Percentiles rank a stretch among this genome's conserved stretches.
Evolutionary conservation across 2,329 filamentous ascomycete genomes (phyloP).

Genomic region (Xylaria digitata): DNA sequence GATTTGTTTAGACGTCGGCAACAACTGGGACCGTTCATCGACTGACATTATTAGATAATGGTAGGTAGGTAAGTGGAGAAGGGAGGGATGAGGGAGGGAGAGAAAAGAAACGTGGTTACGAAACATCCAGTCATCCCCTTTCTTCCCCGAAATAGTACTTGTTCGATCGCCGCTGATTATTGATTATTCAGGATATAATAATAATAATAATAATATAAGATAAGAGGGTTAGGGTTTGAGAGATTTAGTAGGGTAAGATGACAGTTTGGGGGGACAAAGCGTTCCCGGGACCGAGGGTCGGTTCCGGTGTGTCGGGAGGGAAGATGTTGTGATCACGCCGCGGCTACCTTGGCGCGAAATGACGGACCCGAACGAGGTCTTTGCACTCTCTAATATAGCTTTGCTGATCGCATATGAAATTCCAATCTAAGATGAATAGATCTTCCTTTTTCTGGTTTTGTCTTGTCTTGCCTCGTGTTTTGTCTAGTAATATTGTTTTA

Average conservation of each 20-base stretch:
- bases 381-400: constrained; percentile 10
- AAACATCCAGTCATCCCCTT: constrained; percentile 18
- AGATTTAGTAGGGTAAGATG: neutral
- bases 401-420: neutral
- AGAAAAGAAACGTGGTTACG: constrained; percentile 9
- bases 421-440: neutral
- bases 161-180: neutral
- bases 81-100: neutral
- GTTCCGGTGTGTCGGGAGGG: constrained; percentile 27
- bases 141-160: constrained; percentile 8
- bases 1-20: neutral
- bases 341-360: constrained; percentile 5
- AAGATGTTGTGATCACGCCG: neutral
- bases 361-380: constrained; percentile 19
- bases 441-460: neutral
- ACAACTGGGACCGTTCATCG: constrained; percentile 5
- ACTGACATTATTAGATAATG: constrained; percentile 4
- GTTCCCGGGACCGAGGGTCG: constrained; percentile 31
- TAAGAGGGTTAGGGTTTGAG: neutral
- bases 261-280: constrained; percentile 18
- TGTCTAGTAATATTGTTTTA: constrained; percentile 10
- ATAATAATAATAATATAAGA: neutral
- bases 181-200: too few species aligned
- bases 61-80: neutral
- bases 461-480: neutral